Percentiles rank a stretch among this genome's conserved stretches.
These are phyloP conservation scores for Acorus calamus DNA, from an alignment of 106 monocot genomes.

Conservation along the genomic window DNA sequence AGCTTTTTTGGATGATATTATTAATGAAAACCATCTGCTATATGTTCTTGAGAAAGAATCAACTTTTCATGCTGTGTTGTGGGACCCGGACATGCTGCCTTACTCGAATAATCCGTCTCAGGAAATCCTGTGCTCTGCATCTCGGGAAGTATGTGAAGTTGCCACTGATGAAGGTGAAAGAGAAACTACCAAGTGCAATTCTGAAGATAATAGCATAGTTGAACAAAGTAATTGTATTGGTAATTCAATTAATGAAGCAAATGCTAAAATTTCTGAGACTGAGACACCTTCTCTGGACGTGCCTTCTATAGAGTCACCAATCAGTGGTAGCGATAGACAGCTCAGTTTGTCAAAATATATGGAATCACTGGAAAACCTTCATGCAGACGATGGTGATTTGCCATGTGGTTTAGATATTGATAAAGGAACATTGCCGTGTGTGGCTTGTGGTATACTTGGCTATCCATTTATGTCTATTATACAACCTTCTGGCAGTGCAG, in stretches of 20 bases:
- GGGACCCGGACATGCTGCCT: slow-evolving; percentile 76
- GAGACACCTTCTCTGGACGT: too few species aligned
- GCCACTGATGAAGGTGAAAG: neutral
- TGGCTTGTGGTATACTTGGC: slow-evolving; percentile 94
- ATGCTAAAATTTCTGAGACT: neutral
- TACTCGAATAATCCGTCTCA: slow-evolving; percentile 11
- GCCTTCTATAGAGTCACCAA: too few species aligned
- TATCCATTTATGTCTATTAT: slow-evolving; percentile 94
- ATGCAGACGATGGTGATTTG: slow-evolving; percentile 50
- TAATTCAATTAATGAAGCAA: slow-evolving; percentile 1
- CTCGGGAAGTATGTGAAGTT: neutral
- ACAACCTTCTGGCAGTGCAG: slow-evolving; percentile 49
- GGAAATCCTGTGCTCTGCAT: slow-evolving; percentile 4
- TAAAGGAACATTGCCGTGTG: slow-evolving; percentile 82
- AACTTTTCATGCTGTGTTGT: slow-evolving; percentile 41
- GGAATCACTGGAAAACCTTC: slow-evolving; percentile 17
- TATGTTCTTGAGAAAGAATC: slow-evolving; percentile 41
- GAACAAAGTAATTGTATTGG: neutral
- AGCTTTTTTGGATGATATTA: slow-evolving; percentile 78
- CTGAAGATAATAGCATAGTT: neutral
- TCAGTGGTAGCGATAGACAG: too few species aligned
- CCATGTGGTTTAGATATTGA: slow-evolving; percentile 77
- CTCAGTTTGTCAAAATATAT: neutral
- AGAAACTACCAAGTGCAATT: neutral
- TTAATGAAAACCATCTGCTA: slow-evolving; percentile 50